A percentile compares a stretch with the other conserved stretches of the same genome.
These are phyloP conservation scores for Pichia phayaonensis DNA, from an alignment of 805 yeast species.

Conservation along the genomic window DNA sequence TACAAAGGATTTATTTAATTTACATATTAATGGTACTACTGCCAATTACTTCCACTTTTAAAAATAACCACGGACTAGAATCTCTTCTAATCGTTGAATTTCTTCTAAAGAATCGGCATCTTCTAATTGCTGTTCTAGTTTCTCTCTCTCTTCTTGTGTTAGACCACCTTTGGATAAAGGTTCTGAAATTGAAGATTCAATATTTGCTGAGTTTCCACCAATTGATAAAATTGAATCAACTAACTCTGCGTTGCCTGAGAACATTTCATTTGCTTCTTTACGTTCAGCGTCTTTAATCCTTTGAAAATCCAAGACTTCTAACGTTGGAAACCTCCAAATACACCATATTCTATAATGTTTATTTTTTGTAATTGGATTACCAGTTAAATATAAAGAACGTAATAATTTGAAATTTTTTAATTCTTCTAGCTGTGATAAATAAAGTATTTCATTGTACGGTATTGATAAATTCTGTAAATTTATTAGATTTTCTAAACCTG, in stretches of 20 bases:
- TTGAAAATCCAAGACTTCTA: slow-evolving; percentile 61
- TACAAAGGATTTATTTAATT: background rate
- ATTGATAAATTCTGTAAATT: slow-evolving; percentile 46
- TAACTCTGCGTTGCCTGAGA: slow-evolving; percentile 29
- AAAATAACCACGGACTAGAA: slow-evolving; percentile 35
- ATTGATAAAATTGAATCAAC: slow-evolving; percentile 25
- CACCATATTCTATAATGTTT: slow-evolving; percentile 52
- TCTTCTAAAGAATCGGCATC: slow-evolving; percentile 67
- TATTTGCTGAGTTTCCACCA: background rate
- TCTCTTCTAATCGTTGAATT: slow-evolving; percentile 59
- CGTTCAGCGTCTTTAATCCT: slow-evolving; percentile 54
- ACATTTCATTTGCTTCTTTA: slow-evolving; percentile 34
- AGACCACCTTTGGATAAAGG: slow-evolving; percentile 28
- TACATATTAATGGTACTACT: background rate
- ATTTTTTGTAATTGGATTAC: slow-evolving; percentile 47
- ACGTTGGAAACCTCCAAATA: slow-evolving; percentile 54
- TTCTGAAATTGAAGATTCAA: background rate
- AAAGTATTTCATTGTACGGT: slow-evolving; percentile 40
- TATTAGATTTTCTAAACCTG: slow-evolving; percentile 28
- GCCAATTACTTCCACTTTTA: background rate
- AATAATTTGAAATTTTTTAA: slow-evolving; percentile 36
- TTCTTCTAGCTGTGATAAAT: slow-evolving; percentile 36
- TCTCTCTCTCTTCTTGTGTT: slow-evolving; percentile 44
- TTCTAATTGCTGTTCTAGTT: slow-evolving; percentile 45
- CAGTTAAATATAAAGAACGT: slow-evolving; percentile 41